These are phyloP conservation scores for Gossypium schwendimanii DNA, from an alignment of 441 rosid genomes.

Conservation along the genomic window DNA sequence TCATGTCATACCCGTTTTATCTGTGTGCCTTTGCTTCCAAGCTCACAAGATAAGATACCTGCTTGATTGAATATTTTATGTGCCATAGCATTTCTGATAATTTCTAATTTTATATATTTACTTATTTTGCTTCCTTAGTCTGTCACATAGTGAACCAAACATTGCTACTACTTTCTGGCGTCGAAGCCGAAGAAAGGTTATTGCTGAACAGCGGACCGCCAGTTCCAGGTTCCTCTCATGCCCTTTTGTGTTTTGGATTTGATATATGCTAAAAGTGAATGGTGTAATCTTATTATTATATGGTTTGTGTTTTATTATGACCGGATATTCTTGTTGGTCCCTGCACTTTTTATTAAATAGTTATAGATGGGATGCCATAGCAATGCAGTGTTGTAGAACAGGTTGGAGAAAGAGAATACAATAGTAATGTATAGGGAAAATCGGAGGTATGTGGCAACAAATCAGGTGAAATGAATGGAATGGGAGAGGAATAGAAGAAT, in stretches of 20 bases:
- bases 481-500: conserved; percentile 1
- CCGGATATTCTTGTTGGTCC: not conserved
- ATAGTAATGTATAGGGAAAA: not conserved
- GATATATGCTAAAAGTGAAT: not conserved
- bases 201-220: conserved; percentile 97
- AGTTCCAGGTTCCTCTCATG: conserved; percentile 76
- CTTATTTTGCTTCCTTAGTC: conserved; percentile 33
- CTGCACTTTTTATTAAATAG: not conserved
- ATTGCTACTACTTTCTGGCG: conserved; percentile 86
- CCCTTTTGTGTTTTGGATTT: conserved; percentile 17
- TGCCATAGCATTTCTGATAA: not conserved
- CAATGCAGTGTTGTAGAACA: not conserved
- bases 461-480: not conserved
- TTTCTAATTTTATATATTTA: not conserved
- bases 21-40: not conserved
- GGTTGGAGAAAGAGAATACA: not conserved
- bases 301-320: conserved; percentile 5
- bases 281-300: not conserved
- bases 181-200: conserved; percentile 90
- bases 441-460: not conserved
- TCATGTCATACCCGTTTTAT: not conserved
- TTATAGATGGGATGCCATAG: conserved; percentile 2
- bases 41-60: not conserved
- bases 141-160: conserved; percentile 94
- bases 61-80: not conserved